These are phyloP conservation scores for Exophiala sp. DNA, from an alignment of 2,329 filamentous ascomycete genomes.

Conservation along the genomic window DNA sequence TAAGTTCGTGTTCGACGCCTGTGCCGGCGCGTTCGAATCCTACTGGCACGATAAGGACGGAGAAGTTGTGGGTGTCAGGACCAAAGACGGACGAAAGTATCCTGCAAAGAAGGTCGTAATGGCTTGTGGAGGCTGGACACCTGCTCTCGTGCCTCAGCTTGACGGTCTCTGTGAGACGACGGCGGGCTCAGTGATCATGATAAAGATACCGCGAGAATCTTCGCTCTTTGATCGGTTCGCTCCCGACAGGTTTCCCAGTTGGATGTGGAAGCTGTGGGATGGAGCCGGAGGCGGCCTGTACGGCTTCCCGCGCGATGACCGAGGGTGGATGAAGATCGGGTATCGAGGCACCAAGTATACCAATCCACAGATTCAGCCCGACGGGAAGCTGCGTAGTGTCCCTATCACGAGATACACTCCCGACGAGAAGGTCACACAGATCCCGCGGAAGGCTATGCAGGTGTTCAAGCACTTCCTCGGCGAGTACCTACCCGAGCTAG, in stretches of 20 bases:
- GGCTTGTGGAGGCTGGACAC: constrained; percentile 87
- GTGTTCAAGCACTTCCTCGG: constrained; percentile 36
- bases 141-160: constrained; percentile 56
- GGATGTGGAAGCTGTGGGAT: constrained; percentile 36
- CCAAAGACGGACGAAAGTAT: constrained; percentile 9
- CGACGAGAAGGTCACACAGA: constrained; percentile 8
- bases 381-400: constrained; percentile 39
- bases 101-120: constrained; percentile 48
- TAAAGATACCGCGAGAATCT: constrained; percentile 41
- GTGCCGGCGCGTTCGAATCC: constrained; percentile 33
- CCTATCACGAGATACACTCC: constrained; percentile 40
- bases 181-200: constrained; percentile 43
- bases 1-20: constrained; percentile 39
- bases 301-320: constrained; percentile 35
- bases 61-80: constrained; percentile 31
- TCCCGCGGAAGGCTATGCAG: constrained; percentile 25
- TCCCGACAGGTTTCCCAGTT: constrained; percentile 46
- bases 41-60: constrained; percentile 25
- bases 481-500: constrained; percentile 45
- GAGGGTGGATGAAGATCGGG: constrained; percentile 48
- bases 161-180: constrained; percentile 48
- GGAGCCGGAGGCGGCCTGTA: constrained; percentile 14
- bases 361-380: constrained; percentile 38
- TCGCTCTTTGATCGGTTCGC: constrained; percentile 42
- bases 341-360: constrained; percentile 53